Evolutionary conservation across 2,329 filamentous ascomycete species (phyloP).

Genomic region (Samsoniella hepiali): DNA sequence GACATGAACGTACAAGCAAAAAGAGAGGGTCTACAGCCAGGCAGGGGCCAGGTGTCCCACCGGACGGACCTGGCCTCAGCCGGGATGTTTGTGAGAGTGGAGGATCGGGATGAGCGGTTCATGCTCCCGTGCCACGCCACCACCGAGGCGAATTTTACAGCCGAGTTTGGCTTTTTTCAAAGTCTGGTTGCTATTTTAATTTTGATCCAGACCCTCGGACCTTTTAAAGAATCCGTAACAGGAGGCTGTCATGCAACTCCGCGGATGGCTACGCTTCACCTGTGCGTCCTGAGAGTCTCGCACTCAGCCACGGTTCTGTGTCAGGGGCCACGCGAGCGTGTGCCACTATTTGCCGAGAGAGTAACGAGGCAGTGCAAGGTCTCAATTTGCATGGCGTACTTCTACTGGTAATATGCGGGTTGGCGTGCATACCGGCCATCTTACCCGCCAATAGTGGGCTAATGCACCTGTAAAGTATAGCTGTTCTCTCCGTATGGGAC

Average conservation of each 20-base stretch:
- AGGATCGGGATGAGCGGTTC: slow-evolving; percentile 6
- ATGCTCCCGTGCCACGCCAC: neutral
- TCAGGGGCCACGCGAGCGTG: neutral
- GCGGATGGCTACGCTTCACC: neutral
- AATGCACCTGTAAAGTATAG: neutral
- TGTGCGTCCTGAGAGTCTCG: neutral
- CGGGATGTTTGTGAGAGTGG: neutral
- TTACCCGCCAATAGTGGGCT: slow-evolving; percentile 5
- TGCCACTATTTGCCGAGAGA: slow-evolving; percentile 4
- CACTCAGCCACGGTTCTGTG: neutral
- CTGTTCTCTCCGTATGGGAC: neutral
- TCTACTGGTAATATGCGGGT: neutral
- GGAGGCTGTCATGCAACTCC: neutral
- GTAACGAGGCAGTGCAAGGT: neutral
- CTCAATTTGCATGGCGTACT: neutral
- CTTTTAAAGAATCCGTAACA: neutral
- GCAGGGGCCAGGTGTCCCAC: neutral
- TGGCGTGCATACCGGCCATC: slow-evolving; percentile 2
- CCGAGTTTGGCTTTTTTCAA: no score
- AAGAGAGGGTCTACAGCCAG: neutral
- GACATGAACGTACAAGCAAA: neutral
- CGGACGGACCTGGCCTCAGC: neutral
- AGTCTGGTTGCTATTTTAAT: neutral
- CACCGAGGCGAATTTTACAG: neutral
- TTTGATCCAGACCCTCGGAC: neutral